These are phyloP conservation scores for Jamesozyma rosinii DNA, from an alignment of 805 yeast genomes.

Conservation along the genomic window DNA sequence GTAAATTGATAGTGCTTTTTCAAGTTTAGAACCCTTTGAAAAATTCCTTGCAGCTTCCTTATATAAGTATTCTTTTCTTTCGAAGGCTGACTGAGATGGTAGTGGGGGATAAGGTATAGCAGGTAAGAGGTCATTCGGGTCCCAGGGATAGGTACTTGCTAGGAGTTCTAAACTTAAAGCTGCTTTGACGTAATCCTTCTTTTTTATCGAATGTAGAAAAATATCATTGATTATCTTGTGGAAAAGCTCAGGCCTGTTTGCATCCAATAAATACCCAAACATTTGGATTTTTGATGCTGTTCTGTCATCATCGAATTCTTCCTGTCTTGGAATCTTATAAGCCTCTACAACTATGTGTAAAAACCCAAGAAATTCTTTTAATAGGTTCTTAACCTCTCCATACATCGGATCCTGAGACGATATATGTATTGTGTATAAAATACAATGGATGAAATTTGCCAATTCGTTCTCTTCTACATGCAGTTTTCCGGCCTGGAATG, in stretches of 20 bases:
- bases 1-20: conserved; percentile 69
- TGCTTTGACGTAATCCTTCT: conserved; percentile 66
- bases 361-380: conserved; percentile 51
- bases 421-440: conserved; percentile 15
- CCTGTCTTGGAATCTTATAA: conserved; percentile 66
- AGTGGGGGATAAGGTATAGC: conserved; percentile 55
- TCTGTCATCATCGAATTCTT: conserved; percentile 80
- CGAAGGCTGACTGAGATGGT: conserved; percentile 75
- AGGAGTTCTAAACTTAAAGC: conserved; percentile 71
- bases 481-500: conserved; percentile 19
- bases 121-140: conserved; percentile 45
- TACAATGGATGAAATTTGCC: conserved; percentile 13
- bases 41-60: conserved; percentile 64
- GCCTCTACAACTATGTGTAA: conserved; percentile 57
- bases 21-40: conserved; percentile 61
- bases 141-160: conserved; percentile 73
- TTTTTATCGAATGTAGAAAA: conserved; percentile 52
- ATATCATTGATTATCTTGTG: conserved; percentile 70
- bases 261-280: conserved; percentile 66
- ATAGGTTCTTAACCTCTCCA: conserved; percentile 39
- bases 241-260: conserved; percentile 69
- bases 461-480: conserved; percentile 20
- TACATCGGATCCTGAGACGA: conserved; percentile 57
- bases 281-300: conserved; percentile 70
- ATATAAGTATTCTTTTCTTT: conserved; percentile 64